These are phyloP conservation scores for Rhizopogon salebrosus DNA, from an alignment of 768 basidiomycete species.

Conservation along the genomic window DNA sequence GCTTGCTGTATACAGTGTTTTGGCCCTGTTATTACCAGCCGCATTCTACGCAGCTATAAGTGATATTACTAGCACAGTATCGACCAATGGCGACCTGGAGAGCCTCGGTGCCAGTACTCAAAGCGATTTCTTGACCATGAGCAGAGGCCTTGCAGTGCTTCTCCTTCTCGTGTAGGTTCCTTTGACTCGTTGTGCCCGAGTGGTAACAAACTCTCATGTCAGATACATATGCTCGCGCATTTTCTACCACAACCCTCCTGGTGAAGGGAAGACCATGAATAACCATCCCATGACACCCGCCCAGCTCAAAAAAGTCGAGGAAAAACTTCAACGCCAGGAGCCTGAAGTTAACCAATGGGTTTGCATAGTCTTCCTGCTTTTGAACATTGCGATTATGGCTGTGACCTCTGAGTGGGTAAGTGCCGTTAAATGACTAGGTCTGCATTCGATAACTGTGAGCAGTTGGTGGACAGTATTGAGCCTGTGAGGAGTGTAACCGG, in stretches of 20 bases:
- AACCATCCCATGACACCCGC: constrained; percentile 36
- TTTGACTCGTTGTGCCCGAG: not conserved
- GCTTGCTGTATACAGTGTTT: constrained; percentile 37
- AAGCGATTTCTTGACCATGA: constrained; percentile 49
- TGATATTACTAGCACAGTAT: constrained; percentile 18
- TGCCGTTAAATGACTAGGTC: not conserved
- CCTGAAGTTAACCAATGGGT: constrained; percentile 64
- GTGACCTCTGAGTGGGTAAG: constrained; percentile 67
- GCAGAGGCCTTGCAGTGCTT: constrained; percentile 59
- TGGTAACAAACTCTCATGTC: not conserved
- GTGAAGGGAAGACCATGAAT: constrained; percentile 42
- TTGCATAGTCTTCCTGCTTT: constrained; percentile 45
- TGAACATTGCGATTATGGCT: constrained; percentile 59
- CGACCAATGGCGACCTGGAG: constrained; percentile 4
- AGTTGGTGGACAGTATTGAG: constrained; percentile 66
- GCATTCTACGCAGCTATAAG: constrained; percentile 63
- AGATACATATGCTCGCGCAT: constrained; percentile 67
- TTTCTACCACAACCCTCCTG: constrained; percentile 68
- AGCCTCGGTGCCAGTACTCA: constrained; percentile 42
- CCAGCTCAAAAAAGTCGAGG: constrained; percentile 30
- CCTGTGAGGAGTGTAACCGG: constrained; percentile 36
- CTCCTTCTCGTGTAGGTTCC: constrained; percentile 51
- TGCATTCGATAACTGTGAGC: not conserved
- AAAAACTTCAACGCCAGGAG: constrained; percentile 28
- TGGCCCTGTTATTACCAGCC: constrained; percentile 59